Percentiles rank a stretch among this genome's conserved stretches.
Evolutionary conservation across 2,329 filamentous ascomycete genomes (phyloP).

Genomic region (Bretziella fagacearum): DNA sequence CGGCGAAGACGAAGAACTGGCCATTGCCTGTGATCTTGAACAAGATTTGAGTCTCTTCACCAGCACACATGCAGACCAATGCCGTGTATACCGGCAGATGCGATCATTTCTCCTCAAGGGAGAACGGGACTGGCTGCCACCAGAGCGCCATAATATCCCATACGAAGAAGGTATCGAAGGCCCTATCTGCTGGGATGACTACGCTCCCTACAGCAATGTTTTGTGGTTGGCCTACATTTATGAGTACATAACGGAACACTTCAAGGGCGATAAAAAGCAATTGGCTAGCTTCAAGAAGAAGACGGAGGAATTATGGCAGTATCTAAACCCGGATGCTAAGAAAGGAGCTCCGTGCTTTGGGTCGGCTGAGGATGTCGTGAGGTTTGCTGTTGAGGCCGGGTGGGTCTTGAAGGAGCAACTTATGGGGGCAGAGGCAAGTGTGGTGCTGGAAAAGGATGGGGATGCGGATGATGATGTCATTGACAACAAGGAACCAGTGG

Average conservation of each 20-base stretch:
- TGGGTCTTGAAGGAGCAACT: constrained; percentile 40
- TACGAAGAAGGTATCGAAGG: constrained; percentile 27
- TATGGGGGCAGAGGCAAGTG: constrained; percentile 23
- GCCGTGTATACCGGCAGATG: constrained; percentile 45
- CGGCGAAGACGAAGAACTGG: constrained; percentile 22
- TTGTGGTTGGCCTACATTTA: constrained; percentile 49
- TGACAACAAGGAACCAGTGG: background rate
- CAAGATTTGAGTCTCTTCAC: constrained; percentile 42
- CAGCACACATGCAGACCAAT: constrained; percentile 42
- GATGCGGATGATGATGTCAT: constrained; percentile 16
- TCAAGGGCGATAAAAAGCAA: constrained; percentile 30
- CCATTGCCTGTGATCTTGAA: constrained; percentile 42
- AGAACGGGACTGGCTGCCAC: constrained; percentile 33
- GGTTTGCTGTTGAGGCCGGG: constrained; percentile 39
- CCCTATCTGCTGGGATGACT: constrained; percentile 35
- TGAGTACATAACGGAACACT: constrained; percentile 32
- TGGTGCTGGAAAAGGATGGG: constrained; percentile 16
- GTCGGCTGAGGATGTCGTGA: constrained; percentile 38
- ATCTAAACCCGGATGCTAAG: constrained; percentile 35
- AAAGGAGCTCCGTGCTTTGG: constrained; percentile 33
- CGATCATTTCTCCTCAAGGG: constrained; percentile 37
- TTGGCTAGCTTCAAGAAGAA: constrained; percentile 29
- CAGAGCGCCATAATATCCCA: constrained; percentile 29
- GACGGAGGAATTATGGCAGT: constrained; percentile 36
- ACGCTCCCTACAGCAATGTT: constrained; percentile 46